Evolutionary conservation across 169 alveolate species (phyloP).

Genomic region (Babesia ovis): DNA sequence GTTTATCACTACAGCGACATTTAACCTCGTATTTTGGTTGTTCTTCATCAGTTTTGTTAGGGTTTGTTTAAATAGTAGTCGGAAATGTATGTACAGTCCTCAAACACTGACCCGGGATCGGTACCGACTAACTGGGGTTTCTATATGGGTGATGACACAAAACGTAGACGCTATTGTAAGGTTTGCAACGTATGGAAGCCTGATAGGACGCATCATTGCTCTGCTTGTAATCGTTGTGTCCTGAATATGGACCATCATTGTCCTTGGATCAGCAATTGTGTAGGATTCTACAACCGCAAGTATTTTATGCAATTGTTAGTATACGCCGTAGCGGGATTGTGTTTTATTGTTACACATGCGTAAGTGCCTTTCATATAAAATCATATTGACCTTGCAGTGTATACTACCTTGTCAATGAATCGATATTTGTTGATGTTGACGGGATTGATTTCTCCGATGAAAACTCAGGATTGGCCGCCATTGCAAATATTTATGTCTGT

Average conservation of each 20-base stretch:
- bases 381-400: slow-evolving; percentile 6
- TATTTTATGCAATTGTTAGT: slow-evolving; percentile 91
- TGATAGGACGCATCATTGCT: slow-evolving; percentile 97
- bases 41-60: slow-evolving; percentile 63
- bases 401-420: slow-evolving; percentile 43
- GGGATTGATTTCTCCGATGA: slow-evolving; percentile 4
- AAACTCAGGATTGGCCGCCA: slow-evolving; percentile 49
- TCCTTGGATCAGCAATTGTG: slow-evolving; percentile 98
- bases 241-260: slow-evolving; percentile 98
- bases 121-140: slow-evolving; percentile 96
- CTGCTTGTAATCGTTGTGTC: slow-evolving; percentile 93
- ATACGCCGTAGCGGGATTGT: slow-evolving; percentile 79
- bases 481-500: slow-evolving; percentile 61
- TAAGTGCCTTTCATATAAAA: background rate
- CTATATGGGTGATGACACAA: slow-evolving; percentile 95
- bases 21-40: slow-evolving; percentile 44
- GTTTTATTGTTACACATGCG: slow-evolving; percentile 63
- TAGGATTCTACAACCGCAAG: slow-evolving; percentile 95
- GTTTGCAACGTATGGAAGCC: slow-evolving; percentile 98
- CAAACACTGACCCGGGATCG: slow-evolving; percentile 94
- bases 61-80: slow-evolving; percentile 31
- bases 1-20: slow-evolving; percentile 11
- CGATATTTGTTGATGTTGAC: slow-evolving; percentile 16
- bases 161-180: slow-evolving; percentile 93
- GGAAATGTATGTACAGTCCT: slow-evolving; percentile 65